Conservation (phyloP, 805 yeast genomes). For the Scheffersomyces amazonensis region DNA sequence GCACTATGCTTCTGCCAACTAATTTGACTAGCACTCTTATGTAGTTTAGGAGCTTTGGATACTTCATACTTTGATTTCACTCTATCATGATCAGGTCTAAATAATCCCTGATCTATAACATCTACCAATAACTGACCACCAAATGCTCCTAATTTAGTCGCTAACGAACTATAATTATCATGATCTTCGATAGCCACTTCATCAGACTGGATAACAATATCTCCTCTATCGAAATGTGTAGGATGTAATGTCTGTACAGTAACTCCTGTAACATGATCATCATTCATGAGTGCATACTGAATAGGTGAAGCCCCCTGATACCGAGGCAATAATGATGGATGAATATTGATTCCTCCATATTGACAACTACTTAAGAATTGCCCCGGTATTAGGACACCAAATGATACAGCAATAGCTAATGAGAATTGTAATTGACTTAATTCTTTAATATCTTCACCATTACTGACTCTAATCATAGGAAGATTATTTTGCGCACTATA, state of each 20-base stretch:
- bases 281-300: slow-evolving; percentile 70
- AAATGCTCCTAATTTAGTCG: slow-evolving; percentile 47
- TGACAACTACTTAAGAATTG: slow-evolving; percentile 45
- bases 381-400: slow-evolving; percentile 76
- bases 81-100: slow-evolving; percentile 12
- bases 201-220: slow-evolving; percentile 57
- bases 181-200: slow-evolving; percentile 34
- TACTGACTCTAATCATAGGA: slow-evolving; percentile 50
- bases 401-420: slow-evolving; percentile 87
- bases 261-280: slow-evolving; percentile 69
- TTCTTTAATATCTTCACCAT: slow-evolving; percentile 33
- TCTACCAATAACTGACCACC: slow-evolving; percentile 62
- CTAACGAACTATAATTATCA: slow-evolving; percentile 47
- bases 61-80: slow-evolving; percentile 24
- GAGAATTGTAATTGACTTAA: slow-evolving; percentile 37
- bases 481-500: slow-evolving; percentile 34
- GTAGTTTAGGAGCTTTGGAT: slow-evolving; percentile 60
- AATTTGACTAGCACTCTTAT: slow-evolving; percentile 39
- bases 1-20: slow-evolving; percentile 45
- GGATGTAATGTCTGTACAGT: slow-evolving; percentile 91
- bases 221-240: slow-evolving; percentile 77
- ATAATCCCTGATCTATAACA: slow-evolving; percentile 36
- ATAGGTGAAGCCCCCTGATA: slow-evolving; percentile 90
- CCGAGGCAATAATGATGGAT: slow-evolving; percentile 83
- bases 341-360: slow-evolving; percentile 82